Percentiles rank a stretch among this genome's conserved stretches.
Evolutionary conservation across 768 basidiomycete genomes (phyloP).

Genomic region (Clathrus columnatus): DNA sequence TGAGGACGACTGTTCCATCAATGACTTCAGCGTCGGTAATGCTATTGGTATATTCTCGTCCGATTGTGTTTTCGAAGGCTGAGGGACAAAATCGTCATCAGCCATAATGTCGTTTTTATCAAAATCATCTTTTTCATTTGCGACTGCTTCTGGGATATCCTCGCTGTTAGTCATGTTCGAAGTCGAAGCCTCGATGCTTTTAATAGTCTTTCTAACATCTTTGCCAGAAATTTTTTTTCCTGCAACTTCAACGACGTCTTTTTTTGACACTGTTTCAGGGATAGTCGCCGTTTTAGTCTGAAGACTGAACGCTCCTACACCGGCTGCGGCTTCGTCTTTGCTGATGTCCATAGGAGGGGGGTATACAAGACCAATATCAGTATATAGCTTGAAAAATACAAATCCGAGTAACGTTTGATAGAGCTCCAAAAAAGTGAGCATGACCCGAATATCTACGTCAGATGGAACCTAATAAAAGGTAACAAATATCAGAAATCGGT

Average conservation of each 20-base stretch:
- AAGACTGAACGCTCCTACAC: conserved; percentile 80
- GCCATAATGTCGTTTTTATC: conserved; percentile 26
- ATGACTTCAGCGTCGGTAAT: conserved; percentile 61
- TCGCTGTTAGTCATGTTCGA: conserved; percentile 28
- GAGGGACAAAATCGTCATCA: conserved; percentile 62
- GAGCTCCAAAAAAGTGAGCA: conserved; percentile 95
- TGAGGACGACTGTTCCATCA: conserved; percentile 52
- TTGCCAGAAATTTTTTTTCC: conserved; percentile 46
- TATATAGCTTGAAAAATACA: conserved; percentile 95
- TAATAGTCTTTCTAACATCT: conserved; percentile 42
- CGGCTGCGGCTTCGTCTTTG: conserved; percentile 80
- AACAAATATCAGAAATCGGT: conserved; percentile 9
- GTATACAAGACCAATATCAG: conserved; percentile 86
- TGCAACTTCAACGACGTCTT: conserved; percentile 27
- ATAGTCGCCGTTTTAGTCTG: conserved; percentile 33
- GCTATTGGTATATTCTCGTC: conserved; percentile 29
- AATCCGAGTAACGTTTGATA: conserved; percentile 96
- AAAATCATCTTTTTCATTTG: conserved; percentile 24
- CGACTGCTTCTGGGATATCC: conserved; percentile 18
- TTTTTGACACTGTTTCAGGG: conserved; percentile 19
- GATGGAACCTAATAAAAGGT: conserved; percentile 59
- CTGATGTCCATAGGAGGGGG: conserved; percentile 83
- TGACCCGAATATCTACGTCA: conserved; percentile 95
- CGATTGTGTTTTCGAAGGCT: conserved; percentile 43
- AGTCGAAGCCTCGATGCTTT: conserved; percentile 29